Evolutionary conservation across 345 rosid genomes (phyloP).

Genomic region (Noccaea caerulescens): DNA sequence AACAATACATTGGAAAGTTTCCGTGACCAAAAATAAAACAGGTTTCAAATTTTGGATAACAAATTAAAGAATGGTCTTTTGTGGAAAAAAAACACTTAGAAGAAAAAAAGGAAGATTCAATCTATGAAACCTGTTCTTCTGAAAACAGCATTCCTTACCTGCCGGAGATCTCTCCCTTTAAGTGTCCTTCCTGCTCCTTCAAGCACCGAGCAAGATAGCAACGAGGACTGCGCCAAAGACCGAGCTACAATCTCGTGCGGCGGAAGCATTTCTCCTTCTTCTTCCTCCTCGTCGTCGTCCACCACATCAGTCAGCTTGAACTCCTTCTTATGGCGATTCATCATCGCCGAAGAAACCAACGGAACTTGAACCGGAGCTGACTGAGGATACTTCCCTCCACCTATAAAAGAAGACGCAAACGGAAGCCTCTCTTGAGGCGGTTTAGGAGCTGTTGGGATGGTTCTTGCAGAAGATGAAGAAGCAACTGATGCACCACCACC

Average conservation of each 20-base stretch:
- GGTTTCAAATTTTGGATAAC: conserved; percentile 30
- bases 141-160: conserved; percentile 80
- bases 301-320: conserved; percentile 53
- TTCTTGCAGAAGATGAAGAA: conserved; percentile 54
- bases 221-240: conserved; percentile 59
- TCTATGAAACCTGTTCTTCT: conserved; percentile 85
- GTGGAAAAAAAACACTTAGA: neutral
- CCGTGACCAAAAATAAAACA: conserved; percentile 15
- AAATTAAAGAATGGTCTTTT: conserved; percentile 45
- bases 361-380: conserved; percentile 89
- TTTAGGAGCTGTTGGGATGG: conserved; percentile 65
- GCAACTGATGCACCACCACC: conserved; percentile 47
- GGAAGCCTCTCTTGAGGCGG: conserved; percentile 69
- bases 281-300: conserved; percentile 55
- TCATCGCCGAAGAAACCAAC: conserved; percentile 45
- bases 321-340: conserved; percentile 48
- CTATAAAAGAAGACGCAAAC: conserved; percentile 34
- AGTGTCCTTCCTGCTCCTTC: conserved; percentile 92
- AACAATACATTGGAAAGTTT: conserved; percentile 30
- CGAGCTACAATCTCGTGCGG: conserved; percentile 92
- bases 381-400: conserved; percentile 54
- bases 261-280: conserved; percentile 66
- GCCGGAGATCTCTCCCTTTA: conserved; percentile 87
- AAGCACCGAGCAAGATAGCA: conserved; percentile 70
- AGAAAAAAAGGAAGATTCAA: conserved; percentile 37